A percentile compares a stretch with the other conserved stretches of the same genome.
These are phyloP conservation scores for Phytophthora fragariae DNA, from an alignment of 352 stramenopile genomes.

Conservation along the genomic window DNA sequence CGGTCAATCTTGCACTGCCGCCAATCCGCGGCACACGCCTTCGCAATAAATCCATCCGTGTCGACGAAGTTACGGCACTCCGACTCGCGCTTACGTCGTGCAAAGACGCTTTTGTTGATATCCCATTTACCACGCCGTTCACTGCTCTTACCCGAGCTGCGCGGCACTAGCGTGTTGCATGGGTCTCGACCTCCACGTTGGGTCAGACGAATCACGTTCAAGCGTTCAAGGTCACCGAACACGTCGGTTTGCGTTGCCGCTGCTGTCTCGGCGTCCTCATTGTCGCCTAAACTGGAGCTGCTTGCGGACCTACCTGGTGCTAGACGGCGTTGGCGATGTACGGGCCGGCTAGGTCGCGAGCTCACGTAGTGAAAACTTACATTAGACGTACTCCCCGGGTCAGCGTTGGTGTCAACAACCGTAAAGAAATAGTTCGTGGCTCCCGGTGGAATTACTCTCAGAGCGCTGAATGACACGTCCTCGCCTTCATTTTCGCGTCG, in stretches of 20 bases:
- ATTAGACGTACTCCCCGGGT: constrained; percentile 24
- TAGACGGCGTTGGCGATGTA: constrained; percentile 29
- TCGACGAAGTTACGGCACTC: constrained; percentile 71
- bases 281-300: constrained; percentile 16
- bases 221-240: constrained; percentile 46
- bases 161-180: constrained; percentile 75
- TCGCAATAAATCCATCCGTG: constrained; percentile 71
- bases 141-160: constrained; percentile 53
- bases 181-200: constrained; percentile 67
- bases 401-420: constrained; percentile 38
- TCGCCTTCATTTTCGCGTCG: constrained; percentile 47
- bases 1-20: constrained; percentile 80
- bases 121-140: constrained; percentile 64
- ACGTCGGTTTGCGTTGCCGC: constrained; percentile 16
- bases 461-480: constrained; percentile 54
- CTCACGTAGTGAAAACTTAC: constrained; percentile 59
- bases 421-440: constrained; percentile 86
- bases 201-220: constrained; percentile 67
- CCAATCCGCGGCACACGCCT: constrained; percentile 75
- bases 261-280: constrained; percentile 18
- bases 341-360: constrained; percentile 31
- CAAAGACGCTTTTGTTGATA: constrained; percentile 86
- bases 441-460: constrained; percentile 69
- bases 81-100: constrained; percentile 61
- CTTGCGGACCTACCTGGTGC: constrained; percentile 5